Conservation (phyloP, 176 grass and related monocot genomes). For the Oropetium thomaeum region DNA sequence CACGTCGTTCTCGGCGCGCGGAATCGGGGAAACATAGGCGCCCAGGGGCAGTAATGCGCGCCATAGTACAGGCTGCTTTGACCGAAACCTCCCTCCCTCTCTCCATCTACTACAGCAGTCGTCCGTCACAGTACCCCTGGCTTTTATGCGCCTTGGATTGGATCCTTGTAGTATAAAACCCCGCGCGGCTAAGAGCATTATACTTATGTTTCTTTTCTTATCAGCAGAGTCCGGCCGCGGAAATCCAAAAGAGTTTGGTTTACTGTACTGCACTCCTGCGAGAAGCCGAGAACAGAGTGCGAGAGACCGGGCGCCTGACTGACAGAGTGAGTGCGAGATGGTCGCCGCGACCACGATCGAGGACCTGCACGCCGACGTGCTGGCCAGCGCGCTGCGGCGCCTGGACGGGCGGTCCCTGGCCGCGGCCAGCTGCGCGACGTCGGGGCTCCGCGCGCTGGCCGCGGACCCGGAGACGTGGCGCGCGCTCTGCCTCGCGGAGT, state of each 20-base stretch:
- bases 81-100: no score
- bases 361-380: slow-evolving; percentile 60
- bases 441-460: slow-evolving; percentile 47
- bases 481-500: slow-evolving; percentile 66
- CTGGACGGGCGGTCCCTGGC: slow-evolving; percentile 64
- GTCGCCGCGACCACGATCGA: slow-evolving; percentile 47
- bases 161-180: neutral
- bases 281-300: neutral
- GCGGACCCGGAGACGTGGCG: slow-evolving; percentile 52
- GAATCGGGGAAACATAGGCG: neutral
- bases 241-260: neutral
- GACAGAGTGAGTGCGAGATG: neutral
- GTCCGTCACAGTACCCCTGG: neutral
- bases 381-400: slow-evolving; percentile 47
- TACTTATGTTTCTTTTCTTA: no score
- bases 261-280: neutral
- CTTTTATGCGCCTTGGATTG: neutral
- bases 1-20: slow-evolving; percentile 9
- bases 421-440: slow-evolving; percentile 51
- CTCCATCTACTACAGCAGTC: no score
- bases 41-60: neutral
- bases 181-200: neutral
- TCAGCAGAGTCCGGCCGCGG: neutral
- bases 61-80: neutral
- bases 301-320: no score